phyloP scores from a whole-genome alignment of 768 basidiomycete species.

The Gymnopilus junonius region DNA sequence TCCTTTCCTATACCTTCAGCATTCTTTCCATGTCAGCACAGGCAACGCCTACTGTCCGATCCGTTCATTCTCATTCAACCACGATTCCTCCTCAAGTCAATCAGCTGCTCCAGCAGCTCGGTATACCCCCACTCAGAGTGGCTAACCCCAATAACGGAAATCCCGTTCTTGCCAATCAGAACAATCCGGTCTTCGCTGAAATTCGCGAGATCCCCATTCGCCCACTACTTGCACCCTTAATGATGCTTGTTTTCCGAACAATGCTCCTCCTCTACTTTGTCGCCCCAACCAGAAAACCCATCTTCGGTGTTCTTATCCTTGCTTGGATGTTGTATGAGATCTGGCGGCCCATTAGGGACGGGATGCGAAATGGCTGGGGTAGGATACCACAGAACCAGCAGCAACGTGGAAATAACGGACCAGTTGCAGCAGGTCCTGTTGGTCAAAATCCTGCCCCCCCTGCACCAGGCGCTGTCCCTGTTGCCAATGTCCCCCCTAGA shows the following conservation, averaged over 20 bases:
- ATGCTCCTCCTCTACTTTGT: constrained; percentile 76
- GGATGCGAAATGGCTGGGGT: constrained; percentile 39
- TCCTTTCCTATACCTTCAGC: constrained; percentile 63
- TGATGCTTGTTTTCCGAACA: constrained; percentile 72
- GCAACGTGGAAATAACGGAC: constrained; percentile 20
- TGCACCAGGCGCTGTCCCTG: constrained; percentile 16
- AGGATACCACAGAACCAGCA: constrained; percentile 32
- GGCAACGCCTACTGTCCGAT: constrained; percentile 22
- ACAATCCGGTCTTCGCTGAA: constrained; percentile 38
- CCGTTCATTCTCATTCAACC: constrained; percentile 31
- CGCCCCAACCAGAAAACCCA: constrained; percentile 72
- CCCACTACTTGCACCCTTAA: constrained; percentile 66
- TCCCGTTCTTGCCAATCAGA: constrained; percentile 28
- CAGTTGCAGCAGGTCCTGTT: constrained; percentile 7
- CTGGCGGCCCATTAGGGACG: constrained; percentile 68
- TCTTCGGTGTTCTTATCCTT: constrained; percentile 67
- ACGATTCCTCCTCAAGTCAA: constrained; percentile 58
- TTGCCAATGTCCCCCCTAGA: constrained; percentile 17
- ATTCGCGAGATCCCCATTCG: constrained; percentile 67
- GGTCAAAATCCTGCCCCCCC: constrained; percentile 10
- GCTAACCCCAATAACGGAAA: constrained; percentile 37
- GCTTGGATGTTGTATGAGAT: constrained; percentile 79
- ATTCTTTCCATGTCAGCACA: constrained; percentile 41
- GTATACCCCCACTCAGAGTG: constrained; percentile 55
- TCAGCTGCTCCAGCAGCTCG: constrained; percentile 65